Evolutionary conservation across 2,329 filamentous ascomycete genomes (phyloP).

Genomic region (Delphinella strobiligena): DNA sequence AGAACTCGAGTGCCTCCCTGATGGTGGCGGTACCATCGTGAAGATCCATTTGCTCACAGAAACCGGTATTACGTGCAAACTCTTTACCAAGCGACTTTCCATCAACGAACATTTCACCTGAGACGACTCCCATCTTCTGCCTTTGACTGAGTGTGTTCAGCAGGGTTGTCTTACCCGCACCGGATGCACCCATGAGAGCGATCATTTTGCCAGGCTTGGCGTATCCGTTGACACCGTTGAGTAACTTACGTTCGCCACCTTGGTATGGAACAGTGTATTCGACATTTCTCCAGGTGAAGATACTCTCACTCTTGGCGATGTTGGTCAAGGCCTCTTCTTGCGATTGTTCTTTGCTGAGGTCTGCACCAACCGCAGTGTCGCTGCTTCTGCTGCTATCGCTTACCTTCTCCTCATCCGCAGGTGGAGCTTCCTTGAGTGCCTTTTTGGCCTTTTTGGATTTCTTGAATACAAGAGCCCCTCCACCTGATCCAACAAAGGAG

Average conservation of each 20-base stretch:
- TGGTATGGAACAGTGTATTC: conserved; percentile 62
- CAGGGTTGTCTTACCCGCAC: conserved; percentile 74
- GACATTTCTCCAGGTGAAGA: conserved; percentile 62
- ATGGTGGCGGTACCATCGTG: conserved; percentile 57
- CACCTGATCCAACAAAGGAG: conserved; percentile 48
- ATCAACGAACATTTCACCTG: conserved; percentile 62
- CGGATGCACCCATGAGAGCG: conserved; percentile 69
- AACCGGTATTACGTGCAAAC: conserved; percentile 59
- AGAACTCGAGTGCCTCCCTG: conserved; percentile 57
- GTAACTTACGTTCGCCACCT: conserved; percentile 48
- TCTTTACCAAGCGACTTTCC: conserved; percentile 47
- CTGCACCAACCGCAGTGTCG: conserved; percentile 16
- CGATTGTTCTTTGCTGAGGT: conserved; percentile 17
- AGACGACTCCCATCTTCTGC: conserved; percentile 51
- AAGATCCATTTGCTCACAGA: conserved; percentile 61
- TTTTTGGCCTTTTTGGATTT: conserved; percentile 52
- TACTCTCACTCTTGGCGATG: conserved; percentile 45
- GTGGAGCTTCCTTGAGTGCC: conserved; percentile 34
- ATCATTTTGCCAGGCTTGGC: conserved; percentile 71
- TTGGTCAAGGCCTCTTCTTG: conserved; percentile 32
- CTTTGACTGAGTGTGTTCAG: conserved; percentile 67
- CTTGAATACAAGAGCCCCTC: conserved; percentile 62
- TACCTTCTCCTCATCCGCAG: conserved; percentile 48
- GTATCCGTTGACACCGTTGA: conserved; percentile 63
- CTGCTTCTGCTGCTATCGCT: conserved; percentile 18